Evolutionary conservation across 2,329 filamentous ascomycete species (phyloP).

Genomic region (Scedosporium apiospermum): DNA sequence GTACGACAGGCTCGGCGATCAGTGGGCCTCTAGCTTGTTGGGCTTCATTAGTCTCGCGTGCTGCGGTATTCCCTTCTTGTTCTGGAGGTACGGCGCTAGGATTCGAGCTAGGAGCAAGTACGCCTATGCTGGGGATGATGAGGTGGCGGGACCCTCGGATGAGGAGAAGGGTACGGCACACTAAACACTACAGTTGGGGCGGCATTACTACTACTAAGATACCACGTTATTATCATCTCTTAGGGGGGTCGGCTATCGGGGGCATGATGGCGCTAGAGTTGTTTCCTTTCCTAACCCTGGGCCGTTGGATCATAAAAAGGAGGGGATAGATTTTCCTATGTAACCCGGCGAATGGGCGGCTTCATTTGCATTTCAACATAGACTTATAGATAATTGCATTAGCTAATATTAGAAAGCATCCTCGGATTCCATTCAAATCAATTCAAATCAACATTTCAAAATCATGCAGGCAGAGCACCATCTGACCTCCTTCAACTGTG

Average conservation of each 20-base stretch:
- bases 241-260: background rate
- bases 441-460: no score
- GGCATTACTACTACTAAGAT: background rate
- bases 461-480: no score
- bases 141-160: constrained; percentile 10
- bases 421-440: no score
- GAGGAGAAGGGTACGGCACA: background rate
- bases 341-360: no score
- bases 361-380: no score
- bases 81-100: constrained; percentile 65
- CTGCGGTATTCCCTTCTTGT: constrained; percentile 74
- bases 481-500: no score
- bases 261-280: no score
- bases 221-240: background rate
- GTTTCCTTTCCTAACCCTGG: no score
- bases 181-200: background rate
- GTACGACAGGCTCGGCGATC: constrained; percentile 61
- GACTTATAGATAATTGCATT: no score
- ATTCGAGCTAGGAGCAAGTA: constrained; percentile 64
- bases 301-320: no score
- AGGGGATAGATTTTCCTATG: no score
- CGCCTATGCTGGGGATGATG: constrained; percentile 57
- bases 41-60: constrained; percentile 68
- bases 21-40: constrained; percentile 66
- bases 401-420: no score